phyloP scores from a whole-genome alignment of 345 rosid species.

The Populus simonii region DNA sequence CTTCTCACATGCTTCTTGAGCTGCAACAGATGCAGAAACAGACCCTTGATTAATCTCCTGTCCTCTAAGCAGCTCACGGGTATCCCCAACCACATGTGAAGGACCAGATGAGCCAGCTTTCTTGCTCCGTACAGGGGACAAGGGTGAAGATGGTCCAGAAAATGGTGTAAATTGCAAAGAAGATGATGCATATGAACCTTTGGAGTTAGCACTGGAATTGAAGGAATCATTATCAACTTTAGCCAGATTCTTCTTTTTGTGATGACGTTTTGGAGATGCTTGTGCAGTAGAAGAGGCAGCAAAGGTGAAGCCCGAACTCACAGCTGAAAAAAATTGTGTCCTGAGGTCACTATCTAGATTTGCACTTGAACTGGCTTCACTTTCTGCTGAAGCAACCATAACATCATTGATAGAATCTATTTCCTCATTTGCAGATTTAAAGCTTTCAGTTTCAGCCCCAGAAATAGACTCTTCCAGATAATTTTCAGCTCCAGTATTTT shows the following conservation, averaged over 20 bases:
- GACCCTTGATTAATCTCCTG: conserved; percentile 42
- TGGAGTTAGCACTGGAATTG: conserved; percentile 32
- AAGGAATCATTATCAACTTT: conserved; percentile 42
- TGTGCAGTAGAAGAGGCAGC: conserved; percentile 56
- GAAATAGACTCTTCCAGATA: conserved; percentile 50
- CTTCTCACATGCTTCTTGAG: conserved; percentile 92
- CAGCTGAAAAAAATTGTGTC: conserved; percentile 28
- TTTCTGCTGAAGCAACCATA: conserved; percentile 48
- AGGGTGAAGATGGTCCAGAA: conserved; percentile 40
- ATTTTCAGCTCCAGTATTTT: conserved; percentile 37
- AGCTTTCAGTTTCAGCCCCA: conserved; percentile 86
- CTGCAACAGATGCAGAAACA: conserved; percentile 41
- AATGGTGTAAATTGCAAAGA: conserved; percentile 45
- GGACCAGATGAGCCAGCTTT: conserved; percentile 36
- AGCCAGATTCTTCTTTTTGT: conserved; percentile 45
- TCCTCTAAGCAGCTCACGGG: conserved; percentile 36
- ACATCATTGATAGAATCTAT: conserved; percentile 52
- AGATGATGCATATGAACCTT: conserved; percentile 41
- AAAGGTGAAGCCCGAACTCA: conserved; percentile 66
- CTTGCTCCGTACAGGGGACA: conserved; percentile 35
- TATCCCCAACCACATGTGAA: conserved; percentile 32
- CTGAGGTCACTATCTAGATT: conserved; percentile 38
- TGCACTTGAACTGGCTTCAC: conserved; percentile 58
- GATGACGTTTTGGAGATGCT: conserved; percentile 42
- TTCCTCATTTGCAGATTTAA: conserved; percentile 80